phyloP scores from a whole-genome alignment of 176 grass and related monocot genomes.

The Oryza longistaminata region DNA sequence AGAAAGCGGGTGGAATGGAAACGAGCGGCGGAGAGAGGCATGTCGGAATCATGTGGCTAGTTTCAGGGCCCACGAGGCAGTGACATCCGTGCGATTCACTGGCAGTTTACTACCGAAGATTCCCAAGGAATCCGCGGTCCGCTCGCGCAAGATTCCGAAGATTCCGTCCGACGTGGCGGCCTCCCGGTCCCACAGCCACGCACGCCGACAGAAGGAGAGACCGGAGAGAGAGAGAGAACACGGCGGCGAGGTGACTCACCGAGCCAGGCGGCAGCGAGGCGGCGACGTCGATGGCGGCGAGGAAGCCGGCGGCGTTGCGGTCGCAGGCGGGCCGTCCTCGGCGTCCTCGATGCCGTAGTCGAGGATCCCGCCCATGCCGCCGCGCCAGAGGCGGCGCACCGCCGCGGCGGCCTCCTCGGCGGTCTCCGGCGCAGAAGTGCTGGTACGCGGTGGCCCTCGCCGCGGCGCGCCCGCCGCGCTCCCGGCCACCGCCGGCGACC shows the following conservation, averaged over 20 bases:
- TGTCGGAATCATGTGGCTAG: background rate
- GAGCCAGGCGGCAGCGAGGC: conserved; percentile 51
- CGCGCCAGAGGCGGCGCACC: conserved; percentile 52
- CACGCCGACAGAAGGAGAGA: background rate
- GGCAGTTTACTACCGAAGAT: conserved; percentile 38
- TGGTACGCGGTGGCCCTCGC: conserved; percentile 59
- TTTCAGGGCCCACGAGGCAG: conserved; percentile 42
- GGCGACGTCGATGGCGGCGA: conserved; percentile 65
- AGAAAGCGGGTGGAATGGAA: background rate
- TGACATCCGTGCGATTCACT: conserved; percentile 47
- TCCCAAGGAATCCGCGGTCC: conserved; percentile 62
- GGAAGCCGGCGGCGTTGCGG: conserved; percentile 67
- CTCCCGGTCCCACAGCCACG: conserved; percentile 7
- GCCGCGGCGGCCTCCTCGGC: conserved; percentile 52
- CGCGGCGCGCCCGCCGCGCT: conserved; percentile 35
- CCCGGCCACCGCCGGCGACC: conserved; percentile 47
- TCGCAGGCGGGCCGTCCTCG: conserved; percentile 59
- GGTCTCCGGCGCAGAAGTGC: conserved; percentile 88
- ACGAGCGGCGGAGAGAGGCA: conserved; percentile 36
- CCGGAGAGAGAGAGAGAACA: too few species aligned
- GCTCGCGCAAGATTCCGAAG: background rate
- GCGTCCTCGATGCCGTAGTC: conserved; percentile 97
- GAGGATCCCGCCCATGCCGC: conserved; percentile 66
- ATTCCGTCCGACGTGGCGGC: conserved; percentile 43
- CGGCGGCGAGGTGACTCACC: conserved; percentile 45